A percentile compares a stretch with the other conserved stretches of the same genome.
These are phyloP conservation scores for Russula abietina DNA, from an alignment of 768 basidiomycete species.

Conservation along the genomic window DNA sequence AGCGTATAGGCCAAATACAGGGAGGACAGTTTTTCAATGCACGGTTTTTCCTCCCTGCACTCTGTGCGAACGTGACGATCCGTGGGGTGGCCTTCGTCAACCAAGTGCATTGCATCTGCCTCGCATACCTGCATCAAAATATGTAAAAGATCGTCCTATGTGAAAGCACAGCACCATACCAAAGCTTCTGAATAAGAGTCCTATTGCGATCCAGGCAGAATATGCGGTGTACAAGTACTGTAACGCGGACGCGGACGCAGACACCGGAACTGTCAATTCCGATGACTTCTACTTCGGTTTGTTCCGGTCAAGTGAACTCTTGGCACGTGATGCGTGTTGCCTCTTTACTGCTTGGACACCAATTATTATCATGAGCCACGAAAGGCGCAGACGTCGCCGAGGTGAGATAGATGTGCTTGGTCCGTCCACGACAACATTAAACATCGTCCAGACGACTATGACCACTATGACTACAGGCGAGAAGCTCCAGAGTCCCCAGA, in stretches of 20 bases:
- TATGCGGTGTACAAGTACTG: neutral
- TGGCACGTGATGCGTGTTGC: slow-evolving; percentile 8
- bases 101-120: slow-evolving; percentile 68
- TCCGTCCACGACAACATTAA: slow-evolving; percentile 6
- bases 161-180: slow-evolving; percentile 28
- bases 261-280: neutral
- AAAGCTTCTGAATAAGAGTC: neutral
- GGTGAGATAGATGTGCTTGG: slow-evolving; percentile 24
- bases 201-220: neutral
- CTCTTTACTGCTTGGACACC: neutral
- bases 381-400: slow-evolving; percentile 34
- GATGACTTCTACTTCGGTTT: slow-evolving; percentile 4
- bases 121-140: slow-evolving; percentile 46
- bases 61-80: slow-evolving; percentile 5
- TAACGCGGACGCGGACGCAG: neutral
- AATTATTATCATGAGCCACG: slow-evolving; percentile 47
- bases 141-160: neutral
- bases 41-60: slow-evolving; percentile 1
- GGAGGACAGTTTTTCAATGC: neutral
- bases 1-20: neutral
- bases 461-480: slow-evolving; percentile 54
- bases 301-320: neutral
- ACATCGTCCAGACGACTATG: slow-evolving; percentile 50
- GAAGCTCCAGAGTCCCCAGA: slow-evolving; percentile 65
- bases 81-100: slow-evolving; percentile 39